Base-by-base conservation (phyloP, 2,329 filamentous ascomycete species). In the Lachnellula arida region DNA sequence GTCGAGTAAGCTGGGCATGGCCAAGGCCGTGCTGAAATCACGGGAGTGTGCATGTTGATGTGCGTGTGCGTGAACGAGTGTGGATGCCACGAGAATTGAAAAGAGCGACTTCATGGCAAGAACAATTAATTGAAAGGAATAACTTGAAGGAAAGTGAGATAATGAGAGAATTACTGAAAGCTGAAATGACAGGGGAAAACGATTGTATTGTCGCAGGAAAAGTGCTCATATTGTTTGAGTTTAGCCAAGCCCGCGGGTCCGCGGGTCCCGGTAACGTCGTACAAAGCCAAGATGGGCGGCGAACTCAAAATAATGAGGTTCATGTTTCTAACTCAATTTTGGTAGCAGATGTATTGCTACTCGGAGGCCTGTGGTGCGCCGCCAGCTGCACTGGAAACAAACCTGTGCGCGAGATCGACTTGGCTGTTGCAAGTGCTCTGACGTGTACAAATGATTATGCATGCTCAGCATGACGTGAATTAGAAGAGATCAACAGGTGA, bases 21-120 rank as follows among this genome's bases (percentile, higher is more conserved):
- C n/a, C 17, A 17, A 19, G 15, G 5, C 15, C 15, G 17, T 17
- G 5, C 5, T 40, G 5, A 28, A 28, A 39, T 44, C 7, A 6
- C 42, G 19, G 12, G 40, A 39, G 15, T 7, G 35, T n/a, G 3
- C 3, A 5, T 3, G 35, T n/a, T 39, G 35, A 11, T 5, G 11
- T 39, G 11, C 35, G 11, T 39, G 35, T 39, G 5, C 35, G 11
- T 39, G 35, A 39, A 39, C 3, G 35, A 39, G 35, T 39, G 35
- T 19, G n/a, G 19, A 44, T 14, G 42, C 19, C 42, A 3, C n/a
- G 42, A 44, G 42, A 44, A 44, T 12, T n/a, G 19, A 22, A 44
- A 44, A 19, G 42, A 44, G 19, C 23, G 42, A 23, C 40, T 55
- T 55, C 17, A 55, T 53, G 42, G 42, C 42, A 44, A 44, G 42